Conservation (phyloP, 129 eudicot genomes). For the Apium graveolens region DNA sequence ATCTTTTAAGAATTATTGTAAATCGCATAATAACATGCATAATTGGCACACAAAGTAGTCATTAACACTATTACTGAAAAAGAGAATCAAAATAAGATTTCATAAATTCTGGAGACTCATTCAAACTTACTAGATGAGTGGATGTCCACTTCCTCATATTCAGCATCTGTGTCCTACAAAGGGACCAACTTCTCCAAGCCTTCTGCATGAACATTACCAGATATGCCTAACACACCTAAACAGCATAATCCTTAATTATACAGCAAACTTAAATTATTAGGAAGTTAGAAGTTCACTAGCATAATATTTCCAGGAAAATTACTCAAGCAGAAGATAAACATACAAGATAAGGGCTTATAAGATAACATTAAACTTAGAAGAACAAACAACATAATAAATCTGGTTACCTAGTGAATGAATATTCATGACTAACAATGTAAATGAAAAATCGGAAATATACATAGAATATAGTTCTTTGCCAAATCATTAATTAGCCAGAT, state of each 20-base stretch:
- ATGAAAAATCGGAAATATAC: background rate
- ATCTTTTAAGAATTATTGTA: background rate
- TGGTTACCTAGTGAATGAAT: background rate
- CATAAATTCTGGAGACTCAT: constrained; percentile 10
- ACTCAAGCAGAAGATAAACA: background rate
- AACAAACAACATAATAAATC: background rate
- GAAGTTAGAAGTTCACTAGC: background rate
- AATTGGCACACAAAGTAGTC: constrained; percentile 11
- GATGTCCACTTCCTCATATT: constrained; percentile 13
- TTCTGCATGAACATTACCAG: constrained; percentile 17
- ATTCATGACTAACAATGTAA: background rate
- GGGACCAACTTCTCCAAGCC: constrained; percentile 15
- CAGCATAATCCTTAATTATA: background rate
- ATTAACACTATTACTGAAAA: background rate
- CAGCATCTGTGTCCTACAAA: background rate
- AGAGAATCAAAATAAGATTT: constrained; percentile 2
- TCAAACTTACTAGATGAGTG: constrained; percentile 21
- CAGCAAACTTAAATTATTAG: background rate
- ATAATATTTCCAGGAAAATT: background rate
- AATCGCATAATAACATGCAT: background rate
- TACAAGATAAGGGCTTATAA: background rate
- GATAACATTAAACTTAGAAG: background rate
- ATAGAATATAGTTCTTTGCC: background rate
- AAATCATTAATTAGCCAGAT: background rate
- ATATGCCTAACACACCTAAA: background rate